A percentile compares a stretch with the other conserved stretches of the same genome.
These are phyloP conservation scores for Umbilicaria muhlenbergii DNA, from an alignment of 495 filamentous ascomycete species.

Conservation along the genomic window DNA sequence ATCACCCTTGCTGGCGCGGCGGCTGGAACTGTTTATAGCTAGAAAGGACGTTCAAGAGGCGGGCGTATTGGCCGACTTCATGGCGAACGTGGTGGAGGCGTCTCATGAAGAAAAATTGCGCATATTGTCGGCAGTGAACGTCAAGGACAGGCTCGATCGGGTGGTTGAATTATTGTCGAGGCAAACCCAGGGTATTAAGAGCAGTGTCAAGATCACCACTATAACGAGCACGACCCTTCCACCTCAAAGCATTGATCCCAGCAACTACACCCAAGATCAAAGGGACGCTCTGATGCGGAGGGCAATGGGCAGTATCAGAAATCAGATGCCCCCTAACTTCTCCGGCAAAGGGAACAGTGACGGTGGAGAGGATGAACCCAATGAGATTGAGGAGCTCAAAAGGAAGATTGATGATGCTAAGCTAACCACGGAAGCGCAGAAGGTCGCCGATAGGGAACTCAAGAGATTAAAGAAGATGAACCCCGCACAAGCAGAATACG, in stretches of 20 bases:
- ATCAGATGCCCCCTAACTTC: no score
- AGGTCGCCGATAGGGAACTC: slow-evolving; percentile 78
- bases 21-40: slow-evolving; percentile 71
- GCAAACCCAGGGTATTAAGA: slow-evolving; percentile 68
- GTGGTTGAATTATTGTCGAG: slow-evolving; percentile 67
- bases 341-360: slow-evolving; percentile 35
- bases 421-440: slow-evolving; percentile 59
- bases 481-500: slow-evolving; percentile 86
- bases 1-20: slow-evolving; percentile 68
- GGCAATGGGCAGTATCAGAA: slow-evolving; percentile 17
- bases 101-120: slow-evolving; percentile 79
- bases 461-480: slow-evolving; percentile 88
- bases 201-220: slow-evolving; percentile 61
- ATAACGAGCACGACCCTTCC: slow-evolving; percentile 44
- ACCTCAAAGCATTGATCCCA: slow-evolving; percentile 35
- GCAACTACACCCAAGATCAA: slow-evolving; percentile 34
- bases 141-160: slow-evolving; percentile 60
- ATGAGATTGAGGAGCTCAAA: slow-evolving; percentile 83
- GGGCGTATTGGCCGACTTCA: slow-evolving; percentile 85
- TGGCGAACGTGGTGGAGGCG: slow-evolving; percentile 76
- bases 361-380: slow-evolving; percentile 54
- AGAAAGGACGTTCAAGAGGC: slow-evolving; percentile 64
- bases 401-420: slow-evolving; percentile 71
- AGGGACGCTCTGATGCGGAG: slow-evolving; percentile 35
- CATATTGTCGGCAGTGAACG: slow-evolving; percentile 58